These are phyloP conservation scores for Phaeoacremonium minimum DNA, from an alignment of 2,329 filamentous ascomycete genomes.

Conservation along the genomic window DNA sequence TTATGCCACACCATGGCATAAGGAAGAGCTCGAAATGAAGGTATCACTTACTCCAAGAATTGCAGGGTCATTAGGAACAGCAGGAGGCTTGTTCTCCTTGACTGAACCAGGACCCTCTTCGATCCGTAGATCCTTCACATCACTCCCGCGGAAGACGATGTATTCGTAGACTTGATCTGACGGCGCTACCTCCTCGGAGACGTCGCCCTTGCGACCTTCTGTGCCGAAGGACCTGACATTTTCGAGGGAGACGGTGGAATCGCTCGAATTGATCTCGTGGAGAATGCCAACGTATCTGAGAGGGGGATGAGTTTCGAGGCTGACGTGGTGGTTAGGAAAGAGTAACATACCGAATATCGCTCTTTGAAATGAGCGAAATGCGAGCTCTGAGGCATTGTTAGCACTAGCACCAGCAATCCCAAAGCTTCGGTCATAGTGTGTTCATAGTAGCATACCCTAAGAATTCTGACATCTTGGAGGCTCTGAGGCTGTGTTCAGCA, in stretches of 20 bases:
- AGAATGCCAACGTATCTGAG: conserved; percentile 88
- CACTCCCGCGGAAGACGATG: conserved; percentile 96
- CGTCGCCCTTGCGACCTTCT: conserved; percentile 77
- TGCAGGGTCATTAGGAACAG: conserved; percentile 89
- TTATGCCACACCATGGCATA: background rate
- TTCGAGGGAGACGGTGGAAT: conserved; percentile 93
- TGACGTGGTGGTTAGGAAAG: background rate
- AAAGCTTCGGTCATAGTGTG: too few relatives aligned
- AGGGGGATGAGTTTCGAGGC: conserved; percentile 24
- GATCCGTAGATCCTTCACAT: conserved; percentile 96
- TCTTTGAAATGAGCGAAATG: conserved; percentile 96
- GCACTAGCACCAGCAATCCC: conserved; percentile 14
- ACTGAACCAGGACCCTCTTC: conserved; percentile 72
- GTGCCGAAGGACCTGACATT: conserved; percentile 94
- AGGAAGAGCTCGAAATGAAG: conserved; percentile 17
- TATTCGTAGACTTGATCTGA: conserved; percentile 94
- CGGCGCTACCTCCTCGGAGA: conserved; percentile 75
- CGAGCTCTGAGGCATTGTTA: conserved; percentile 60
- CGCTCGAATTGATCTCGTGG: conserved; percentile 96
- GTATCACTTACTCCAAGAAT: conserved; percentile 87
- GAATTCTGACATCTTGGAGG: background rate
- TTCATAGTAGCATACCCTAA: background rate
- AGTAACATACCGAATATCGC: conserved; percentile 80
- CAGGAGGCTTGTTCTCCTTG: conserved; percentile 70
- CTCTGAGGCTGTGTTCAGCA: background rate